Evolutionary conservation across 2,329 filamentous ascomycete species (phyloP).

Genomic region (Scedosporium dehoogii): DNA sequence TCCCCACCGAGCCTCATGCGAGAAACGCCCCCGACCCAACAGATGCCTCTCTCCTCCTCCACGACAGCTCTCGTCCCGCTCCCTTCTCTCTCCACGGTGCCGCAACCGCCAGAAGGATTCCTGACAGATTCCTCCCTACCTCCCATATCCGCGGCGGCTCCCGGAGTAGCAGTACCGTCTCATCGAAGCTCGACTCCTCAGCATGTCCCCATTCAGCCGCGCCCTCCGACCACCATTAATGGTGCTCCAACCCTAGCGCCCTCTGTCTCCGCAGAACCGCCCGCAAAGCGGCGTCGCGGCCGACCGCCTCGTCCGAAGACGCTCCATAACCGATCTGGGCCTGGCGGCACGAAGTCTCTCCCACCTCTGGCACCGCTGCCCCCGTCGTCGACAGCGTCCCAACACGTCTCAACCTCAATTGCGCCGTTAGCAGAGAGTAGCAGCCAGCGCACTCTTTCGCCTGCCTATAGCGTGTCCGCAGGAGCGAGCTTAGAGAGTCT

Average conservation of each 20-base stretch:
- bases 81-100: neutral
- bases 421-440: neutral
- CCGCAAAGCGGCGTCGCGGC: constrained; percentile 2
- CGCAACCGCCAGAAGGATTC: neutral
- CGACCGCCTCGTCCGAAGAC: constrained; percentile 2
- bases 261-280: neutral
- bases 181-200: constrained; percentile 1
- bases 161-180: neutral
- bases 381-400: neutral
- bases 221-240: neutral
- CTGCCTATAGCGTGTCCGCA: neutral
- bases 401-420: neutral
- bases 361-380: neutral
- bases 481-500: neutral
- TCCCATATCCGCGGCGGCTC: neutral
- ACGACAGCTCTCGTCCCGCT: neutral
- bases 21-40: constrained; percentile 16
- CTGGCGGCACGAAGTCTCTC: neutral
- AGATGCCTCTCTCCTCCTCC: neutral
- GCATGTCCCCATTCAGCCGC: constrained; percentile 13
- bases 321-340: neutral
- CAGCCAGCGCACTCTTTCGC: neutral
- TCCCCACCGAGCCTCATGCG: constrained; percentile 22
- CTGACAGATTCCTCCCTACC: neutral
- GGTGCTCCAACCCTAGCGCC: neutral